phyloP scores from a whole-genome alignment of 2,329 filamentous ascomycete species.

The Hortaea werneckii region DNA sequence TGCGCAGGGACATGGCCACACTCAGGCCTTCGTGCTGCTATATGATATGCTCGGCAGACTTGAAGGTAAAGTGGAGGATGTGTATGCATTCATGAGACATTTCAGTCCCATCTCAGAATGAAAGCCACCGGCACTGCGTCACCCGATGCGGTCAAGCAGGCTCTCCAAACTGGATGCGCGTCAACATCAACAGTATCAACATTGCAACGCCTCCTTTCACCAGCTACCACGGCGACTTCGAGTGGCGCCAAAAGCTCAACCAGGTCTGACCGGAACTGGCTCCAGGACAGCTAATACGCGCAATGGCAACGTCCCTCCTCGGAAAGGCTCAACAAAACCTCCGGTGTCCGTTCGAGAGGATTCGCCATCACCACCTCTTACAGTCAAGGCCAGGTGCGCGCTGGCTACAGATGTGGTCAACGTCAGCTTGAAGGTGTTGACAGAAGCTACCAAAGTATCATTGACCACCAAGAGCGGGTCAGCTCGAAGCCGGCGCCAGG shows the following conservation, averaged over 20 bases:
- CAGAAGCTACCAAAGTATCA: slow-evolving; percentile 50
- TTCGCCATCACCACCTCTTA: slow-evolving; percentile 26
- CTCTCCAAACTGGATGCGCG: slow-evolving; percentile 11
- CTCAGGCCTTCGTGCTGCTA: no score
- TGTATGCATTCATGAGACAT: neutral
- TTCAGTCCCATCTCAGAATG: neutral
- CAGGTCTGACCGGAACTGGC: no score
- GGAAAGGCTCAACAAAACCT: slow-evolving; percentile 4
- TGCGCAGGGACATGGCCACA: no score
- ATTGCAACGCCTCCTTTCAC: slow-evolving; percentile 12
- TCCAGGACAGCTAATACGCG: neutral
- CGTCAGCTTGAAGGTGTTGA: slow-evolving; percentile 55
- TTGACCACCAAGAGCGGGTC: neutral
- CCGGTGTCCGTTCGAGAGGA: slow-evolving; percentile 30
- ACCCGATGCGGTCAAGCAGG: slow-evolving; percentile 8
- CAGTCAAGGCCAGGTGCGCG: slow-evolving; percentile 51
- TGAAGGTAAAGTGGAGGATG: neutral
- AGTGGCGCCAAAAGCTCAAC: no score
- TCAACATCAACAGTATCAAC: slow-evolving; percentile 15
- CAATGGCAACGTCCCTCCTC: neutral
- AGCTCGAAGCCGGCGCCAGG: neutral
- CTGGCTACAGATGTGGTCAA: slow-evolving; percentile 68
- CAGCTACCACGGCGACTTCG: slow-evolving; percentile 3
- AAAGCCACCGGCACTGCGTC: no score
- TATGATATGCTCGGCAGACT: no score